Percentiles rank a stretch among this genome's conserved stretches.
Conservation (phyloP, 1,284 basidiomycete genomes). For the Naganishia sp. region DNA sequence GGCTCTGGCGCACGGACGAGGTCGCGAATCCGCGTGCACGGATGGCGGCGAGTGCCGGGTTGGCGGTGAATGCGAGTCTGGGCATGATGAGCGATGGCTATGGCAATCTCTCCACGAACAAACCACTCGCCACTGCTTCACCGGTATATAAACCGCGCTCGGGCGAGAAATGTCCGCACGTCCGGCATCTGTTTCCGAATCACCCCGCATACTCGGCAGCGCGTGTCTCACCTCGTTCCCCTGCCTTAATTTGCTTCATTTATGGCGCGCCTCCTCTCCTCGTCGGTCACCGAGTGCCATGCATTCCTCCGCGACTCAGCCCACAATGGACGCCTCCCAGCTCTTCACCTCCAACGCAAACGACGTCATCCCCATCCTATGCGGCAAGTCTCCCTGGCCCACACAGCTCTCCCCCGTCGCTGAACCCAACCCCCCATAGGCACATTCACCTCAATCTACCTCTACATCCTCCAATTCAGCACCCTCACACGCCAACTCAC, state of each 20-base stretch:
- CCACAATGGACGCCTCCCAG: slow-evolving; percentile 9
- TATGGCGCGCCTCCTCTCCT: not conserved
- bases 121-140: too few species aligned
- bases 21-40: slow-evolving; percentile 20
- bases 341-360: slow-evolving; percentile 19
- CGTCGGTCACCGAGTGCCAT: not conserved
- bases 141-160: not conserved
- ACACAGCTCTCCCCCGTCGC: not conserved
- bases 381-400: slow-evolving; percentile 12
- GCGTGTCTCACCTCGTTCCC: not conserved
- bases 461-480: slow-evolving; percentile 38
- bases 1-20: slow-evolving; percentile 13
- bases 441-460: slow-evolving; percentile 33
- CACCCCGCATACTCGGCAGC: slow-evolving; percentile 3
- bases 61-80: slow-evolving; percentile 14
- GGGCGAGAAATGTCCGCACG: slow-evolving; percentile 1
- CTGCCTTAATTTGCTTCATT: not conserved
- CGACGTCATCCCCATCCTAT: slow-evolving; percentile 30
- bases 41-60: slow-evolving; percentile 1
- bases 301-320: not conserved
- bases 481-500: slow-evolving; percentile 38
- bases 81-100: slow-evolving; percentile 4
- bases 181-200: slow-evolving; percentile 12
- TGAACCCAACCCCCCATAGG: slow-evolving; percentile 14
- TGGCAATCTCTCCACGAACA: too few species aligned